Evolutionary conservation across 371 early-diverging fungal genomes (phyloP), one percentile per base, ranked within the genome.

Genomic region (Catenaria anguillulae): DNA sequence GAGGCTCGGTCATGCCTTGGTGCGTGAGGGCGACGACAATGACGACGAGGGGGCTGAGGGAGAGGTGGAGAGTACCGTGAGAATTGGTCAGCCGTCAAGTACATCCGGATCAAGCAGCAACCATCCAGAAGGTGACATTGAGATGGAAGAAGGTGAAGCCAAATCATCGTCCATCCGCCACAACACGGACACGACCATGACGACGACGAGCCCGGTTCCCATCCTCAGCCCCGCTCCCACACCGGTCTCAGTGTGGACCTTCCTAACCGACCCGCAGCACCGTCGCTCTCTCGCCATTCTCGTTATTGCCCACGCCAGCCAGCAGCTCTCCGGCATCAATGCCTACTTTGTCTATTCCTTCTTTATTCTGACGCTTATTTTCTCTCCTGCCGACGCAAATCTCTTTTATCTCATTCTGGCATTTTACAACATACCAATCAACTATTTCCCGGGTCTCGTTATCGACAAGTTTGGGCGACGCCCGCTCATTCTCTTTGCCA

Each of bases 401-500:
- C 36, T 42, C 6, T 58, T 58, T 10, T 24, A 24, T 31, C 24
- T 58, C 36, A 23, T 58, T 31, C 15, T 58, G 17, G 36, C 33
- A 19, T 10, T 29, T 31, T 31, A 35, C 43, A 8, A 58, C 24
- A 29, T 58, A 13, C 23, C 31, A 1, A 24, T 58, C 43, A 58
- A 36, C 43, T 36, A 10, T 8, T 8, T 58, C 13, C 43, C 40
- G 17, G 58, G 58, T 12, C 58, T 58, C 36, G 3, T 58, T 3
- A 8, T 58, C 58, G 58, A 58, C 35, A n/a, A 36, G 17, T 13
- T 17, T 13, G 58, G 58, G 29, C 58, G 58, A 13, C 58, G 58
- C 26, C 36, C 36, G 36, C 43, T 58, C 15, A 36, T 58, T 31
- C 43, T 58, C 6, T 24, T 2, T 12, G 13, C 58, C 33, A 42